Base-by-base conservation (phyloP, 495 filamentous ascomycete species). In the Terfezia claveryi region DNA sequence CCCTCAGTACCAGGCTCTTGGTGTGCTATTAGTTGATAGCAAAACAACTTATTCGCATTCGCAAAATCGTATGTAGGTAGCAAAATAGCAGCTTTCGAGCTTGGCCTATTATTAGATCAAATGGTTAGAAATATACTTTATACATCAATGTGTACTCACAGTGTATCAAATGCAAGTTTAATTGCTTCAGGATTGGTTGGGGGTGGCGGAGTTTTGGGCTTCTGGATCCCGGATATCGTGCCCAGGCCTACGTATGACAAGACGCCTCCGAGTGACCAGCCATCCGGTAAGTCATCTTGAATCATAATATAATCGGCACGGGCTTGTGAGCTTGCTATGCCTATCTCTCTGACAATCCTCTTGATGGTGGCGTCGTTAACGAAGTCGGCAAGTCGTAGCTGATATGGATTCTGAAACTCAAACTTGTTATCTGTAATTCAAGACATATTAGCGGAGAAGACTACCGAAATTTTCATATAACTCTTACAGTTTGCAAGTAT, bases 361-460 rank as follows among this genome's bases (percentile, higher is more conserved):
- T 82, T 74, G 59, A 96, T 96, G 23, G 80, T 79, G 0, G 72
- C 70, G 64, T 96, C 89, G 60, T 98, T 94, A 58, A 95, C 88
- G 69, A 96, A 96, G 66, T 98, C 91, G 64, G 92, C 87, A n/a
- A 98, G 76, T 49, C 89, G 82, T 57, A 92, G 70, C 62, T 89
- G 83, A 63, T 98, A 98, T 8, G 91, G 91, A 60, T 98, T 98
- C 68, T 94, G 91, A 56, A 92, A 86, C 69, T 98, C 91, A 62
- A 96, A 98, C 68, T 95, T 98, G 75, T 95, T 95, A 75, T 95
- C 62, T 64, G 41, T 41, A 16, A 52, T 16, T 27, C 50, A 27
- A 6, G n/a, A 12, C 11, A 12, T 7, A 2, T 51, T 51, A 20
- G 16, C 16, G 6, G 38, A 51, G 61, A 37, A 64, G 56, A 51